Percentiles rank a stretch among this genome's conserved stretches.
Evolutionary conservation across 1,284 basidiomycete genomes (phyloP).

Genomic region (Moesziomyces antarcticus): DNA sequence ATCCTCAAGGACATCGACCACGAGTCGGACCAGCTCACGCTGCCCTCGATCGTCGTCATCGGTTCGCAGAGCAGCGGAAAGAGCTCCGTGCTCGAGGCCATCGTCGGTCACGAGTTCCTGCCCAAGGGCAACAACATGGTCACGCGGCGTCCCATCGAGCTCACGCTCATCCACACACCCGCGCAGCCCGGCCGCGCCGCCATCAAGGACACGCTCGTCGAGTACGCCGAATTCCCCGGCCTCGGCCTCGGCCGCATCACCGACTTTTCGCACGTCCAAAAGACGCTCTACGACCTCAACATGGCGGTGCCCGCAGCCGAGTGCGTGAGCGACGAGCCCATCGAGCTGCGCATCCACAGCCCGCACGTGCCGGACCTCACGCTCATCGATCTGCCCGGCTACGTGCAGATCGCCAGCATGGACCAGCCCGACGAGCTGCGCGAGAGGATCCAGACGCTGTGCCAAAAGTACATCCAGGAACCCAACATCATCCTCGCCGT

Average conservation of each 20-base stretch:
- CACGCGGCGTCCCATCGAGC: constrained; percentile 94
- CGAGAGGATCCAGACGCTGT: constrained; percentile 87
- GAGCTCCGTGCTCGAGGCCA: constrained; percentile 94
- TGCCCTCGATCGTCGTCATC: constrained; percentile 97
- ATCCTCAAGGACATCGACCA: constrained; percentile 96
- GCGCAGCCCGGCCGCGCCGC: constrained; percentile 54
- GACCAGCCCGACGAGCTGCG: constrained; percentile 95
- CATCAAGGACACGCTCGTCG: constrained; percentile 72
- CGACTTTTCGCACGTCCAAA: constrained; percentile 89
- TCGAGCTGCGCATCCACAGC: constrained; percentile 95
- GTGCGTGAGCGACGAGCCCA: constrained; percentile 92
- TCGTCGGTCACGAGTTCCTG: constrained; percentile 97
- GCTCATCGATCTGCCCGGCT: constrained; percentile 95
- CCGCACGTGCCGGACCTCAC: constrained; percentile 96
- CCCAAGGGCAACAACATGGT: constrained; percentile 99
- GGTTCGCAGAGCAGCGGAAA: constrained; percentile 98
- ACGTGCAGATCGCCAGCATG: constrained; percentile 92
- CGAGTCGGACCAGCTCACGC: constrained; percentile 79
- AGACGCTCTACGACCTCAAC: constrained; percentile 93
- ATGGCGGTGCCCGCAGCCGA: constrained; percentile 87
- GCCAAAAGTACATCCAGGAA: constrained; percentile 96
- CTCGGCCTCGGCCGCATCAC: constrained; percentile 87
- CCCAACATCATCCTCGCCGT: constrained; percentile 98
- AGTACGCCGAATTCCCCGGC: constrained; percentile 94
- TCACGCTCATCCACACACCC: constrained; percentile 89